These are phyloP conservation scores for Solanum clarkiae DNA, from an alignment of 257 asterid genomes.

Conservation along the genomic window DNA sequence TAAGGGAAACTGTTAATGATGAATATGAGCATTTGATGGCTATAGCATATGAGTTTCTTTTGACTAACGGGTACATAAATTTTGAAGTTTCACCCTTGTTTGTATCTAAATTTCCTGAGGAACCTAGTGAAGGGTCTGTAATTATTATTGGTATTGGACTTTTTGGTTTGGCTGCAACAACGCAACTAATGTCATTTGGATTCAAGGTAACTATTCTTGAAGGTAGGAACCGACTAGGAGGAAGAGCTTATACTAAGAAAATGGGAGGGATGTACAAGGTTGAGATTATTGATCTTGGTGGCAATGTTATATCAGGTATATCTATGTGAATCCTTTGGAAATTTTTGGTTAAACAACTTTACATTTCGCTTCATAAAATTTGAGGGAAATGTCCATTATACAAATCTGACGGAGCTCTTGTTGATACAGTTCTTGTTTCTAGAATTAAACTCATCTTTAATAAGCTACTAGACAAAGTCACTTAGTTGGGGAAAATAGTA, in stretches of 20 bases:
- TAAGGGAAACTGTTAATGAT: slow-evolving; percentile 59
- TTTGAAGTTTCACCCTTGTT: slow-evolving; percentile 51
- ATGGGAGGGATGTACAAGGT: slow-evolving; percentile 38
- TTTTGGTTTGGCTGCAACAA: slow-evolving; percentile 69
- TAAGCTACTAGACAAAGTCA: slow-evolving; percentile 57
- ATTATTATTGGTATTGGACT: slow-evolving; percentile 72
- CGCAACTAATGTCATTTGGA: slow-evolving; percentile 67
- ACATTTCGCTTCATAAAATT: slow-evolving; percentile 71
- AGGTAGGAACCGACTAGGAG: slow-evolving; percentile 76
- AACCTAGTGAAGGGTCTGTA: slow-evolving; percentile 38
- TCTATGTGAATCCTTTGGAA: slow-evolving; percentile 79
- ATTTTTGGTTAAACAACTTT: slow-evolving; percentile 66
- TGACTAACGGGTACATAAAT: slow-evolving; percentile 58
- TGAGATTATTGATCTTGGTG: slow-evolving; percentile 70
- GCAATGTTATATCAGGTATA: slow-evolving; percentile 77
- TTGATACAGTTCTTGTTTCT: slow-evolving; percentile 38
- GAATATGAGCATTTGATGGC: slow-evolving; percentile 46
- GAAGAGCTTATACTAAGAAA: slow-evolving; percentile 72
- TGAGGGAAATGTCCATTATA: slow-evolving; percentile 71
- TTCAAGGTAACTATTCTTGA: slow-evolving; percentile 58
- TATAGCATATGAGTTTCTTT: slow-evolving; percentile 62
- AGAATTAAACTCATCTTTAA: slow-evolving; percentile 55
- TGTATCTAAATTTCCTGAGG: slow-evolving; percentile 31
- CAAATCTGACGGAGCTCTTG: slow-evolving; percentile 59
- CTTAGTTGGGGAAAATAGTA: slow-evolving; percentile 37